phyloP scores from a whole-genome alignment of 129 eudicot genomes.

The Centrapalus pauciflorus region DNA sequence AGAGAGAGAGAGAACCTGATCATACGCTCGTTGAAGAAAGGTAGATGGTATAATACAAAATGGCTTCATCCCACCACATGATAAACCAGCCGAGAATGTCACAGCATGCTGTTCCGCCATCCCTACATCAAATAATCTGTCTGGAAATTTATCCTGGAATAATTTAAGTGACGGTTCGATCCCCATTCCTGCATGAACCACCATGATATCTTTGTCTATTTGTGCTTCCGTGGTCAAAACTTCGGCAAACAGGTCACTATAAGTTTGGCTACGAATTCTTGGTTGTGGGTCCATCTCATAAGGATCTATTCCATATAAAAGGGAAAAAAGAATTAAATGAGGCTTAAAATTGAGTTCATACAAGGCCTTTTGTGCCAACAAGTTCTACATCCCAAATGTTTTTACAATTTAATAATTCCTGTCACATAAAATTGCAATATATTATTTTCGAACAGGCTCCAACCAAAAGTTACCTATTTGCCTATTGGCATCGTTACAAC shows the following conservation, averaged over 20 bases:
- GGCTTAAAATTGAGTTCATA: too few relatives aligned
- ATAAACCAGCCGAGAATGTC: conserved; percentile 85
- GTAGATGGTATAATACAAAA: conserved; percentile 91
- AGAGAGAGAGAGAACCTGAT: conserved; percentile 57
- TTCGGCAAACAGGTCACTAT: conserved; percentile 60
- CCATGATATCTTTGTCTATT: conserved; percentile 76
- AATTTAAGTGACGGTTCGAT: conserved; percentile 60
- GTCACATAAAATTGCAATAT: not conserved
- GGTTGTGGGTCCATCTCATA: conserved; percentile 32
- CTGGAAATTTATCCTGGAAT: conserved; percentile 53
- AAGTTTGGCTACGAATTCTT: conserved; percentile 40
- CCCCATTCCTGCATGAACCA: conserved; percentile 89
- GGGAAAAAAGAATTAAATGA: conserved; percentile 3
- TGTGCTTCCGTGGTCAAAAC: conserved; percentile 65
- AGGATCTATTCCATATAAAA: conserved; percentile 40
- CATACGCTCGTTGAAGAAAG: conserved; percentile 88
- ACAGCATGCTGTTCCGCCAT: conserved; percentile 99
- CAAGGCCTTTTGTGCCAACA: not conserved
- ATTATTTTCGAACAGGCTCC: not conserved
- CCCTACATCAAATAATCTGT: conserved; percentile 79
- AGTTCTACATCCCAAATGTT: not conserved
- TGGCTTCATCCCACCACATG: conserved; percentile 88
- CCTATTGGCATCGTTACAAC: not conserved
- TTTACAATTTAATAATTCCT: not conserved
- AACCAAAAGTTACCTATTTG: not conserved